Conservation (phyloP, 495 filamentous ascomycete genomes). For the Penicillium bovifimosum region DNA sequence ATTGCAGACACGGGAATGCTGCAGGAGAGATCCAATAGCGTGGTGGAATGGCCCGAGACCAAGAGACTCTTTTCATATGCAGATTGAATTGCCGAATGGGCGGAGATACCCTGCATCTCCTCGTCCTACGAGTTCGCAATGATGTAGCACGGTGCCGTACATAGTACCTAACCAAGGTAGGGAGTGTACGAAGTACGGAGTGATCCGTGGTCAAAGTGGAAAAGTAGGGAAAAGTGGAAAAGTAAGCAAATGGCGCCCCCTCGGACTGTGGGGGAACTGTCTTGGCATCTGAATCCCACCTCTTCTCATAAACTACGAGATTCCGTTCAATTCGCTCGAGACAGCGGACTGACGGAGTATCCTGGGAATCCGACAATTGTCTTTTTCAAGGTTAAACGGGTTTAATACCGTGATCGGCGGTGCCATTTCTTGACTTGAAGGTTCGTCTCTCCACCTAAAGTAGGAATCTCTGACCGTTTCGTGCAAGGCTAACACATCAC, state of each 20-base stretch:
- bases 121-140: slow-evolving; percentile 8
- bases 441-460: background rate
- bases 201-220: background rate
- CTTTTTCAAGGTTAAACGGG: background rate
- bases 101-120: background rate
- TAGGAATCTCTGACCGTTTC: background rate
- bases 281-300: slow-evolving; percentile 11
- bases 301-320: background rate
- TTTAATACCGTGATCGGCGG: background rate
- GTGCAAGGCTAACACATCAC: slow-evolving; percentile 1
- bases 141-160: no score
- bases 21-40: slow-evolving; percentile 9
- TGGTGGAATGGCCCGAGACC: background rate
- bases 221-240: background rate
- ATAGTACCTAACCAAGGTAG: background rate
- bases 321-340: background rate
- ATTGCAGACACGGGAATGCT: slow-evolving; percentile 3
- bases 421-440: background rate
- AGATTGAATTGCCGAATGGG: background rate
- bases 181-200: background rate
- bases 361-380: background rate
- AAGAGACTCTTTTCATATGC: background rate
- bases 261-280: slow-evolving; percentile 1
- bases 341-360: background rate
- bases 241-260: background rate